These are phyloP conservation scores for Sporothrix inflata DNA, from an alignment of 2,329 filamentous ascomycete genomes.

Conservation along the genomic window DNA sequence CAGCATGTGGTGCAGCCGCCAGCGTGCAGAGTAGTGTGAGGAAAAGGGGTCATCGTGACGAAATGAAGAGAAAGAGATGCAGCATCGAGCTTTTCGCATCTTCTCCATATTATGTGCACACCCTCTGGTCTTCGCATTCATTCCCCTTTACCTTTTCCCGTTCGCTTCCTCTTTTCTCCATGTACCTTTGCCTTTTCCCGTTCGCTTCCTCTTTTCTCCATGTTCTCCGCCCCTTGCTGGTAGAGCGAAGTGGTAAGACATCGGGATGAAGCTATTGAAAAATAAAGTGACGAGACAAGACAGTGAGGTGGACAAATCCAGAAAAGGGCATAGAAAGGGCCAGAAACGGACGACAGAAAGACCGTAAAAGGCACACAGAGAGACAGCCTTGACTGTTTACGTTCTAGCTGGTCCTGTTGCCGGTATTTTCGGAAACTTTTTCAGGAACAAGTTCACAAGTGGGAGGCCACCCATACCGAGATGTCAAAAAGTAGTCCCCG, in stretches of 20 bases:
- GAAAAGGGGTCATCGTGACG: background rate
- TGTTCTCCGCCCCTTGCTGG: background rate
- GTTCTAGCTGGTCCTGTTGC: background rate
- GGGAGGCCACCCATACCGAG: background rate
- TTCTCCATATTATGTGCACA: background rate
- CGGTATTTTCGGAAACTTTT: background rate
- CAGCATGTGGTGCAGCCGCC: background rate
- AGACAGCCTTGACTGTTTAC: constrained; percentile 7
- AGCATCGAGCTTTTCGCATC: background rate
- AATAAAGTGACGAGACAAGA: background rate
- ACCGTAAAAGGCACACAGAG: background rate
- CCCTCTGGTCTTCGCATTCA: background rate
- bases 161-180: too few species aligned
- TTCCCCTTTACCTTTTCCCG: too few species aligned
- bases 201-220: too few species aligned
- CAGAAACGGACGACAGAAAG: background rate
- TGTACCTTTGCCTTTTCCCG: too few species aligned
- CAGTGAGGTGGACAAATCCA: background rate
- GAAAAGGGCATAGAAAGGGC: background rate
- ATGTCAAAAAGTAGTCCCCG: background rate
- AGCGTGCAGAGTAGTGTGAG: background rate
- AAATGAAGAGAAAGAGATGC: background rate
- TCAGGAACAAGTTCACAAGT: background rate
- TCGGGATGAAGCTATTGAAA: background rate
- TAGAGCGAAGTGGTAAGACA: background rate